Percentiles rank a stretch among this genome's conserved stretches.
Conservation (phyloP, 176 grass and related monocot species). For the Aegilops speltoides region DNA sequence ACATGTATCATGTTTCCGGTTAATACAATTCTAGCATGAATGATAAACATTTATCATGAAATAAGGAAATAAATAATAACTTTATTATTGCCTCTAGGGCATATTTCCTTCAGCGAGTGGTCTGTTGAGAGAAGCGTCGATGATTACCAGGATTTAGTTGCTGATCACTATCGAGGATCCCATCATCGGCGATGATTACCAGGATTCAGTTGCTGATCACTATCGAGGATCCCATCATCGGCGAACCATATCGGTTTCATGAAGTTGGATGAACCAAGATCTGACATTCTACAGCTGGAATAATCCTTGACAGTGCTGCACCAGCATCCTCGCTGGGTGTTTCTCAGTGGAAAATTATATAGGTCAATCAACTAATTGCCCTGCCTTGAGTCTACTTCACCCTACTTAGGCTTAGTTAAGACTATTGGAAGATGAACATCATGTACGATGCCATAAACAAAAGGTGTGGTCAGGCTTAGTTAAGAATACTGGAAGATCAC, state of each 20-base stretch:
- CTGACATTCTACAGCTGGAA: background rate
- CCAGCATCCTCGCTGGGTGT: conserved; percentile 56
- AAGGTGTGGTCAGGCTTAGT: background rate
- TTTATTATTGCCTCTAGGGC: too few relatives aligned
- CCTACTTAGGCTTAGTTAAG: background rate
- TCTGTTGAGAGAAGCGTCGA: too few relatives aligned
- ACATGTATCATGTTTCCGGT: too few relatives aligned
- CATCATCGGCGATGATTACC: too few relatives aligned
- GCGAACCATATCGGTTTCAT: background rate
- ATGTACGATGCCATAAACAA: background rate
- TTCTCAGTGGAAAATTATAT: background rate
- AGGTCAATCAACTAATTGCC: background rate
- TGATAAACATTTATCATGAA: too few relatives aligned
- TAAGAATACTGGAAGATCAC: background rate
- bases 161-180: too few relatives aligned
- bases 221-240: background rate
- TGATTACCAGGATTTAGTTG: too few relatives aligned
- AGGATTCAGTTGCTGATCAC: too few relatives aligned
- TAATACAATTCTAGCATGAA: too few relatives aligned
- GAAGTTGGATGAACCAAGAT: background rate
- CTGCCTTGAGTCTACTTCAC: too few relatives aligned
- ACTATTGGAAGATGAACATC: background rate
- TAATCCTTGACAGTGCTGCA: conserved; percentile 19
- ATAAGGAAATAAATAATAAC: too few relatives aligned
- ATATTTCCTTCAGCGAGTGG: too few relatives aligned